Base-by-base conservation (phyloP, 805 yeast genomes). In the Lipomyces chichibuensis region DNA sequence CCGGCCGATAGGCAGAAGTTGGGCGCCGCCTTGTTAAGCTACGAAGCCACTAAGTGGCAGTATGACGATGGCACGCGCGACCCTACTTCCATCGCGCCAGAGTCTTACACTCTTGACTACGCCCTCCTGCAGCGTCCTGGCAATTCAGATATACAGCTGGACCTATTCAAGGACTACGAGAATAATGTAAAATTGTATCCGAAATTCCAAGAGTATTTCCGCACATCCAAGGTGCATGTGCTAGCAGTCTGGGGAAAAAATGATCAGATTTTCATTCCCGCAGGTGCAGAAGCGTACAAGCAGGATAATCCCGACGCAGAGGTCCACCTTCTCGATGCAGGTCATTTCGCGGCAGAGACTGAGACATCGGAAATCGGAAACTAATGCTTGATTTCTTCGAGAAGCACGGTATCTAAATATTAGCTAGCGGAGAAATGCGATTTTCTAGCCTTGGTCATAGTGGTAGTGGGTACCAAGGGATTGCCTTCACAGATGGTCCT, bases 211-310 rank as follows among this genome's bases (percentile, higher is more conserved):
- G 62, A 78, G 51, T 79, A 61, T 58, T 74, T 81, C 46, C 73
- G 78, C 58, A 59, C 66, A 11, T 64, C 77, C 2, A 62, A 76
- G 46, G 72, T 80, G 17, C 83, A 83, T 11, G 72, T 79, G 6
- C 74, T 82, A 46, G 77, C 76, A 6, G 71, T 74, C 35, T 82
- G 84, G 84, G 84, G 84, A 13, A 73, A 75, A 57, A 80, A 81
- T 58, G 84, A 81, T 63, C 33, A 49, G 27, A 77, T 81, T 53
- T 82, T 81, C 69, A 72, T 69, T 11, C 61, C 67, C 13, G 75
- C 71, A 25, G 84, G 83, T 2, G 83, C 82, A 25, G 76, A 76
- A 29, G 82, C 82, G 13, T 81, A 61, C 70, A 74, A 72, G 65
- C 75, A 73, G 67, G 83, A 82, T 65, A 70, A 72, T 7, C 74